phyloP scores from a whole-genome alignment of 805 yeast species.

The Ogataea parapolymorpha region DNA sequence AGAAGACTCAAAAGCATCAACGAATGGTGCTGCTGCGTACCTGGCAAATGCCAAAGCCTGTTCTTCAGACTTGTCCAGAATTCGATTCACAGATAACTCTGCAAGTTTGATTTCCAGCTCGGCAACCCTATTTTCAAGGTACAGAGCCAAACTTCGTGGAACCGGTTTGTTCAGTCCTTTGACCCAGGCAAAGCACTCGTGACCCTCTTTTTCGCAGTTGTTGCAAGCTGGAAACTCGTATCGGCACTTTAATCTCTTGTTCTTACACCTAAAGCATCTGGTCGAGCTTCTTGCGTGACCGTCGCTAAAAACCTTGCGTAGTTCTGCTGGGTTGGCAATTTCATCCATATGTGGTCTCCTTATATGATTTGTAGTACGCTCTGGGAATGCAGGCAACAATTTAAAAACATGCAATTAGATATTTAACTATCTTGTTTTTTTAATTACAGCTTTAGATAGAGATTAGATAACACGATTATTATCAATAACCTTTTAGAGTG shows the following conservation, averaged over 20 bases:
- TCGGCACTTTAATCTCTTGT: conserved; percentile 12
- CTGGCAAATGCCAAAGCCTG: conserved; percentile 9
- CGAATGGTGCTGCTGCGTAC: conserved; percentile 12
- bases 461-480: no score
- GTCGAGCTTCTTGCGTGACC: conserved; percentile 14
- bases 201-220: conserved; percentile 11
- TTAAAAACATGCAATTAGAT: neutral
- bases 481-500: no score
- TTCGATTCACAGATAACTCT: conserved; percentile 5
- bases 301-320: neutral
- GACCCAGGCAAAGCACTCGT: conserved; percentile 15
- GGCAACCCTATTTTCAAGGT: conserved; percentile 15
- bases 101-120: conserved; percentile 12
- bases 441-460: neutral
- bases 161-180: conserved; percentile 15
- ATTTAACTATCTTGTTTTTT: neutral
- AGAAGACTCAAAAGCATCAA: conserved; percentile 5
- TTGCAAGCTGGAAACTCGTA: conserved; percentile 15
- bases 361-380: neutral
- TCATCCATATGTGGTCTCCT: conserved; percentile 8
- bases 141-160: conserved; percentile 13
- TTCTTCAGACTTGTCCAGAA: conserved; percentile 11
- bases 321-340: conserved; percentile 1
- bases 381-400: neutral
- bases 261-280: conserved; percentile 15